phyloP scores from a whole-genome alignment of 176 grass and related monocot species.

The Pontederia paniculata region DNA sequence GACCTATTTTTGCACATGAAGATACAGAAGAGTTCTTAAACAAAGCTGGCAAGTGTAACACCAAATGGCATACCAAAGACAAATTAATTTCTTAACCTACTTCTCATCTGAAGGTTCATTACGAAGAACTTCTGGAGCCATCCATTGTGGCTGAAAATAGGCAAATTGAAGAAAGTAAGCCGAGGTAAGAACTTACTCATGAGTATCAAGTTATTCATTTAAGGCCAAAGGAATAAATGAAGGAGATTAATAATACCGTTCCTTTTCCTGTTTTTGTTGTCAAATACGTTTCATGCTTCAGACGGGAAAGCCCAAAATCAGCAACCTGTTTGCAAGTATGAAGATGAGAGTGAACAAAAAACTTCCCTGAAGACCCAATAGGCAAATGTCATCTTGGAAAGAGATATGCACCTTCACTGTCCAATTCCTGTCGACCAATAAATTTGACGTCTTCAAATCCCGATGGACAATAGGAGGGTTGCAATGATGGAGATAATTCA shows the following conservation, averaged over 20 bases:
- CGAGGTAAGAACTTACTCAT: not conserved
- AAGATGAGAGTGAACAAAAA: conserved; percentile 11
- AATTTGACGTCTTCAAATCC: conserved; percentile 96
- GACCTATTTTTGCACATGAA: conserved; percentile 48
- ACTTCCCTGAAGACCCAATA: not conserved
- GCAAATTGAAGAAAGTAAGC: not conserved
- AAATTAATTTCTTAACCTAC: conserved; percentile 21
- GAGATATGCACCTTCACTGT: conserved; percentile 59
- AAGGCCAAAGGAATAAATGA: no score
- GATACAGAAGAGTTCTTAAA: not conserved
- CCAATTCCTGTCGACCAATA: conserved; percentile 99
- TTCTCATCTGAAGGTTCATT: conserved; percentile 96
- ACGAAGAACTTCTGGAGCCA: conserved; percentile 95
- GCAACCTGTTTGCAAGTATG: conserved; percentile 49
- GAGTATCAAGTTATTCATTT: not conserved
- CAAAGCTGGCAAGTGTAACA: not conserved
- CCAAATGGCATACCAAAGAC: not conserved
- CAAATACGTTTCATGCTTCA: conserved; percentile 86
- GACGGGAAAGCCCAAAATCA: conserved; percentile 96
- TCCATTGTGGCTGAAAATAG: conserved; percentile 79
- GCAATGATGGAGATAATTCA: conserved; percentile 99
- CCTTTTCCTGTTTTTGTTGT: conserved; percentile 92
- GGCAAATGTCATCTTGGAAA: conserved; percentile 19
- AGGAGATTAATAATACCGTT: conserved; percentile 42
- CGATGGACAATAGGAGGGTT: conserved; percentile 87